Base-by-base conservation (phyloP, 129 eudicot species). In the Flaveria robusta region DNA sequence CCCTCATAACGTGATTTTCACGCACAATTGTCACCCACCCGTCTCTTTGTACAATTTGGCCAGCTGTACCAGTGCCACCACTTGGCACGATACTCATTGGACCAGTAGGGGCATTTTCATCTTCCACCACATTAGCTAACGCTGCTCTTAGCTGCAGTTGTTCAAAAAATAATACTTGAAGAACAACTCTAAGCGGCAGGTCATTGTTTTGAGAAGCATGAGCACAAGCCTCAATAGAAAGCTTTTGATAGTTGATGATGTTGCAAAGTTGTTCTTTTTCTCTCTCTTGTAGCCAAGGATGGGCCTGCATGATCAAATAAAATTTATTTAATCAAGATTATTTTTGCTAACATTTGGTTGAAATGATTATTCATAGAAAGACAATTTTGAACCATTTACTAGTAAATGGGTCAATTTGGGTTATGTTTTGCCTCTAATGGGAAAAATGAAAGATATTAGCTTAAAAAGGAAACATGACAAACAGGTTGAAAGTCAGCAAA, bases 191-290 rank as follows among this genome's bases (percentile, higher is more conserved):
- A 64, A 94, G 91, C 0, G 98, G 98, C 41, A 94, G 73, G 74
- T 89, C 82, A 13, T 80, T 82, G 52, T 94, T 94, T 71, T 93
- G 98, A 29, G 98, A 90, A 68, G 96, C 98, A 55, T 93, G 98
- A 54, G 96, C 92, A 82, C 98, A 94, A 11, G 97, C 98, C 46
- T 94, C 98, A 7, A 94, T 79, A 4, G 98, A 91, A 34, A 94
- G 97, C 76, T 94, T 94, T 65, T 84, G 90, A 71, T 82, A 91
- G 81, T 94, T 81, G 43, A 94, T 87, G n/a, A 89, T 76, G 79
- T 74, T 84, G 93, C 93, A 94, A 46, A 94, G 91, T 39, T 87
- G 84, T 79, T 91, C 98, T 76, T 85, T 85, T 50, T 94, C 93
- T 79, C 81, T 81, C 26, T 87, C 97, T 18, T 83, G 73, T 65